Conservation (phyloP, 139 green algal genomes). For the Asterochloris erici region DNA sequence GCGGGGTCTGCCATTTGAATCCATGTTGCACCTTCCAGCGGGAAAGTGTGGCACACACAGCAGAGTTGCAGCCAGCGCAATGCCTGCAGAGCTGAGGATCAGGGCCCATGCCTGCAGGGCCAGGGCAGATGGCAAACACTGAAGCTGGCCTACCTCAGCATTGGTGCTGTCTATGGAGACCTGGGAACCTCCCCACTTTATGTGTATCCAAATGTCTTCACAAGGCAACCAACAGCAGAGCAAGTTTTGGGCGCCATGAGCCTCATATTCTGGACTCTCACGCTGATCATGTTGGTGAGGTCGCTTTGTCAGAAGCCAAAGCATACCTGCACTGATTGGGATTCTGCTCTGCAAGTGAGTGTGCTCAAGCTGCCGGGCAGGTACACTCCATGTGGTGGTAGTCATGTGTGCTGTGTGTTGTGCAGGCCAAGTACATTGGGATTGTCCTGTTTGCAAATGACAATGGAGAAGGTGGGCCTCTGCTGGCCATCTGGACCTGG, state of each 20-base stretch:
- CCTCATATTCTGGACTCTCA: conserved; percentile 20
- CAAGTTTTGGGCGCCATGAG: conserved; percentile 10
- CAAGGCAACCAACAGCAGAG: neutral
- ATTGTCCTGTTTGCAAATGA: conserved; percentile 67
- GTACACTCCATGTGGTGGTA: neutral
- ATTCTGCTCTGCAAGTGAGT: neutral
- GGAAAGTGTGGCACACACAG: too few relatives aligned
- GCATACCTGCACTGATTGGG: neutral
- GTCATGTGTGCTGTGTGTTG: neutral
- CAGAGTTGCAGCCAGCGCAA: too few relatives aligned
- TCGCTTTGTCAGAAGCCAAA: too few relatives aligned
- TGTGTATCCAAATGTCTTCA: conserved; percentile 8
- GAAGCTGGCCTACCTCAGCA: neutral
- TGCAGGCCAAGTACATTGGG: conserved; percentile 41
- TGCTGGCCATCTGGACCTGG: too few relatives aligned
- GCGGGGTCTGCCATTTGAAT: too few relatives aligned
- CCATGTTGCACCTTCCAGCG: too few relatives aligned
- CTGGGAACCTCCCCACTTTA: conserved; percentile 19
- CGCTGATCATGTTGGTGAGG: neutral
- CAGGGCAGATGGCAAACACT: neutral
- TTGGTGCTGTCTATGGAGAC: conserved; percentile 5
- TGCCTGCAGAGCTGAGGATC: too few relatives aligned
- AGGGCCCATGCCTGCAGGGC: too few relatives aligned
- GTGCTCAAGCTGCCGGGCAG: neutral
- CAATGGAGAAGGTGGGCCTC: conserved; percentile 55